A percentile compares a stretch with the other conserved stretches of the same genome.
Conservation (phyloP, 2,329 filamentous ascomycete genomes). For the Penicillium sp. region DNA sequence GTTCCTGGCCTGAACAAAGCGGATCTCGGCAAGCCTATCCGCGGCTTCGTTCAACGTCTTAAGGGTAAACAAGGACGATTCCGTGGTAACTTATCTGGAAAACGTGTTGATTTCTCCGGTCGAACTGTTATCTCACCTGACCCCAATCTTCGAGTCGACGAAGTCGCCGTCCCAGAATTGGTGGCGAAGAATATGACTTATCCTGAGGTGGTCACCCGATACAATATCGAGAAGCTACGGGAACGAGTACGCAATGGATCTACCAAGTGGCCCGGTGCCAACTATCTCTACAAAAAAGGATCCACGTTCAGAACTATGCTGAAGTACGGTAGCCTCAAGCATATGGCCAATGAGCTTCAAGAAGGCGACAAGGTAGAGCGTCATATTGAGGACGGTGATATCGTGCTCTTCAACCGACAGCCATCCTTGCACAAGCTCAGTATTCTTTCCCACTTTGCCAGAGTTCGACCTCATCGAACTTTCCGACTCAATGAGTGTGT, state of each 20-base stretch:
- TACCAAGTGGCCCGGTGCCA: slow-evolving; percentile 83
- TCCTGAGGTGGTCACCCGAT: slow-evolving; percentile 81
- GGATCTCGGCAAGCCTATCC: slow-evolving; percentile 83
- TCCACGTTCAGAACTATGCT: slow-evolving; percentile 73
- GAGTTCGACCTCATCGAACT: slow-evolving; percentile 91
- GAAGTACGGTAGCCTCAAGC: slow-evolving; percentile 72
- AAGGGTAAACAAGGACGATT: slow-evolving; percentile 98
- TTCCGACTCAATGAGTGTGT: slow-evolving; percentile 98
- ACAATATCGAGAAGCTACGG: slow-evolving; percentile 83
- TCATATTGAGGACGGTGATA: slow-evolving; percentile 91
- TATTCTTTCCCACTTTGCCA: slow-evolving; percentile 95
- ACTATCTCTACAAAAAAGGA: slow-evolving; percentile 75
- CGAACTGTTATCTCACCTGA: slow-evolving; percentile 97
- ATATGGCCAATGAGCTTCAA: slow-evolving; percentile 73
- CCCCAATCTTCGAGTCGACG: slow-evolving; percentile 88
- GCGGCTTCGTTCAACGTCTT: slow-evolving; percentile 91
- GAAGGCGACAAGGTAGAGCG: slow-evolving; percentile 91
- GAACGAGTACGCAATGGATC: slow-evolving; percentile 75
- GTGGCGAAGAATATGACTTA: slow-evolving; percentile 98
- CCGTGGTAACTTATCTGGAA: slow-evolving; percentile 93
- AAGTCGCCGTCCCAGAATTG: slow-evolving; percentile 86
- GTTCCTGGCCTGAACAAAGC: slow-evolving; percentile 89
- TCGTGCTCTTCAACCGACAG: slow-evolving; percentile 97
- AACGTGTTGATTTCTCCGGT: slow-evolving; percentile 97
- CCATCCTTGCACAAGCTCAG: slow-evolving; percentile 97